phyloP scores from a whole-genome alignment of 805 yeast genomes.

The Candida silvicultrix region DNA sequence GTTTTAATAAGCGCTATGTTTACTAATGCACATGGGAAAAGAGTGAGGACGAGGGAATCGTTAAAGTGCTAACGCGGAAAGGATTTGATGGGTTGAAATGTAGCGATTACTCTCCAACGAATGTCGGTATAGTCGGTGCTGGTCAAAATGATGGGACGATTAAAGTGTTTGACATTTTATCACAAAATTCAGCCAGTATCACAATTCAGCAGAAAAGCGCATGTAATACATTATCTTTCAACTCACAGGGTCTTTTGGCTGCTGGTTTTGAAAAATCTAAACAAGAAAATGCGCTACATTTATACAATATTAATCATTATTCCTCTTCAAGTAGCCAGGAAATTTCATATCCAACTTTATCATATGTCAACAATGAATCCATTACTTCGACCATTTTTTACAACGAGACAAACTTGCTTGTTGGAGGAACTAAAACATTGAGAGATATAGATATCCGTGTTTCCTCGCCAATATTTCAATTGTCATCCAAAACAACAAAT shows the following conservation, averaged over 20 bases:
- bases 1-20: neutral
- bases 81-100: constrained; percentile 70
- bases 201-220: constrained; percentile 55
- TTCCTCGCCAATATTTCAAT: constrained; percentile 60
- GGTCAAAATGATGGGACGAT: constrained; percentile 72
- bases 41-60: constrained; percentile 40
- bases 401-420: constrained; percentile 54
- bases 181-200: constrained; percentile 17
- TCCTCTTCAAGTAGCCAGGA: constrained; percentile 41
- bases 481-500: constrained; percentile 67
- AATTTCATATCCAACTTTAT: constrained; percentile 44
- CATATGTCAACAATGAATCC: constrained; percentile 68
- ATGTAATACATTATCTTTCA: constrained; percentile 70
- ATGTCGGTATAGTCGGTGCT: constrained; percentile 58
- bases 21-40: constrained; percentile 11
- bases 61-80: constrained; percentile 43
- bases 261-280: constrained; percentile 63
- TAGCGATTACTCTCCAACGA: constrained; percentile 49
- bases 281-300: constrained; percentile 64
- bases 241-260: constrained; percentile 57
- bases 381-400: constrained; percentile 63
- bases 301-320: constrained; percentile 73
- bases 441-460: constrained; percentile 73
- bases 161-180: constrained; percentile 52
- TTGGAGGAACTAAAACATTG: constrained; percentile 71